phyloP scores from a whole-genome alignment of 2,329 filamentous ascomycete species.

The Diatrype stigma region DNA sequence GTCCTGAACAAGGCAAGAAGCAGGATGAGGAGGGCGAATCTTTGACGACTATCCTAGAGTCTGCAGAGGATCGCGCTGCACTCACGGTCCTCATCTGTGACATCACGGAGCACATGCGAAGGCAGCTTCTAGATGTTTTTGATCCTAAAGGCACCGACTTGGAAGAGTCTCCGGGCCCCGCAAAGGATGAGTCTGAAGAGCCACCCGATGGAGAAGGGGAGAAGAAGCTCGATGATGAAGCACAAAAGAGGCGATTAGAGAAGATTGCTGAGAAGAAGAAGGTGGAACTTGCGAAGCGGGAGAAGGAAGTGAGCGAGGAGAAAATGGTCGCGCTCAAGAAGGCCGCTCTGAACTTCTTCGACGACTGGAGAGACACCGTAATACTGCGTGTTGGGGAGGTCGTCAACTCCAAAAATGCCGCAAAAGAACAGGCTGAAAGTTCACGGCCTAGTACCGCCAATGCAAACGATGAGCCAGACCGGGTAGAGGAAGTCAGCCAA shows the following conservation, averaged over 20 bases:
- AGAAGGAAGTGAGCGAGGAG: slow-evolving; percentile 21
- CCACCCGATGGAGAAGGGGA: no score
- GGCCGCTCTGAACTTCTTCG: slow-evolving; percentile 23
- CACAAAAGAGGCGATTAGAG: slow-evolving; percentile 5
- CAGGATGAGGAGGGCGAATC: slow-evolving; percentile 21
- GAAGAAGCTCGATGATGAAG: neutral
- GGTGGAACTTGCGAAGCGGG: slow-evolving; percentile 15
- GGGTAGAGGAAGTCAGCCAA: slow-evolving; percentile 11
- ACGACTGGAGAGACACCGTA: slow-evolving; percentile 26
- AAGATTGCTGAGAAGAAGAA: slow-evolving; percentile 15
- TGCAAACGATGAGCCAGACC: neutral
- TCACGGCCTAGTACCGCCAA: slow-evolving; percentile 11
- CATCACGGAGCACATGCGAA: slow-evolving; percentile 24
- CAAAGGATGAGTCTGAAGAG: no score
- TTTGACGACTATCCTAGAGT: slow-evolving; percentile 20
- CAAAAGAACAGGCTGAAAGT: slow-evolving; percentile 14
- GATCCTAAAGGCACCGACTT: slow-evolving; percentile 17
- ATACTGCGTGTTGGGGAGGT: slow-evolving; percentile 25
- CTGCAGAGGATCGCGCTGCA: slow-evolving; percentile 19
- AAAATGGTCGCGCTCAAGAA: slow-evolving; percentile 22
- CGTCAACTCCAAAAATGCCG: slow-evolving; percentile 20
- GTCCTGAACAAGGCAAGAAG: slow-evolving; percentile 5
- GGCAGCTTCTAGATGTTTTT: slow-evolving; percentile 16
- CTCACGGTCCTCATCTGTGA: slow-evolving; percentile 23
- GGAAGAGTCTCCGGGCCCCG: no score